Conservation (phyloP, 2,329 filamentous ascomycete genomes). For the Fusarium secorum region DNA sequence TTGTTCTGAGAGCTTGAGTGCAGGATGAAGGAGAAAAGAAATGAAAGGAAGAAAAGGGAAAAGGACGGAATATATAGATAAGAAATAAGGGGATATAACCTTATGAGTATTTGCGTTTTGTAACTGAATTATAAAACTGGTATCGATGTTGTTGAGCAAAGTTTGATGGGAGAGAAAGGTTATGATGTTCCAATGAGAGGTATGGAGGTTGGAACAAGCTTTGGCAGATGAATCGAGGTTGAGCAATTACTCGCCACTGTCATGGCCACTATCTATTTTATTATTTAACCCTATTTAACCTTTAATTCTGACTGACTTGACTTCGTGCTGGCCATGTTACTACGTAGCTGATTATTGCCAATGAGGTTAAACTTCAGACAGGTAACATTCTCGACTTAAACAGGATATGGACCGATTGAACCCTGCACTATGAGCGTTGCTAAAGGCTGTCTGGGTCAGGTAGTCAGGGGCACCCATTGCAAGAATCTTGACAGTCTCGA, state of each 20-base stretch:
- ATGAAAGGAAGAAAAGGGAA: accelerated
- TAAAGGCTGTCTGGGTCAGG: background rate
- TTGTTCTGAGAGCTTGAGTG: accelerated
- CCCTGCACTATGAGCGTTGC: accelerated
- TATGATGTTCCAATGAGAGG: accelerated
- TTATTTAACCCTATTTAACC: no score
- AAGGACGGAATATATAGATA: accelerated
- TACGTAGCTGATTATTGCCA: accelerated
- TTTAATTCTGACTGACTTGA: background rate
- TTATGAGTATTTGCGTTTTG: background rate
- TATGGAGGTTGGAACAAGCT: accelerated
- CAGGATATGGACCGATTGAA: accelerated
- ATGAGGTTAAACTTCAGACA: background rate
- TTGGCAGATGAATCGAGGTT: accelerated
- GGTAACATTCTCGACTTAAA: no score
- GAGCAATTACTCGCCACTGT: accelerated
- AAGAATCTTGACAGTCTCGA: background rate
- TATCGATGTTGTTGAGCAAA: accelerated
- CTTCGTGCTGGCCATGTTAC: background rate
- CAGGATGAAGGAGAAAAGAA: accelerated
- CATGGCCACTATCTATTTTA: accelerated
- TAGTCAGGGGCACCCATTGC: background rate
- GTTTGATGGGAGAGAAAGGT: background rate
- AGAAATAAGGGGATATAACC: background rate
- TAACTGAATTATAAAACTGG: accelerated